Conservation (phyloP, 371 early-diverging fungal genomes). For the Lichtheimia corymbifera region DNA sequence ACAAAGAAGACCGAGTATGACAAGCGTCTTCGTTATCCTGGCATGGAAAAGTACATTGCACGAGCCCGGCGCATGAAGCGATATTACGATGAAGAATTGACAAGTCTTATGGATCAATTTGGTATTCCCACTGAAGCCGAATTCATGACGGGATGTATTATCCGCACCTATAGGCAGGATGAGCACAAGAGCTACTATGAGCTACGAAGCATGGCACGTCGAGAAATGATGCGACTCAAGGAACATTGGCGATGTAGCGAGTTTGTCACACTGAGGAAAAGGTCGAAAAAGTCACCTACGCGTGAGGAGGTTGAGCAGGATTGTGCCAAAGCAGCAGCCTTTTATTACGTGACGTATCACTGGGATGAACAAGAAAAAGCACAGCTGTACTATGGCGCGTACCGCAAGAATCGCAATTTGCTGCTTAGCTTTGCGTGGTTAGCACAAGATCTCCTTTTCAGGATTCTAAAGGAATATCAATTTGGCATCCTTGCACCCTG, state of each 20-base stretch:
- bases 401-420: constrained; percentile 20
- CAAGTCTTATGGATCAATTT: constrained; percentile 58
- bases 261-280: constrained; percentile 10
- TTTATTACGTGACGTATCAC: constrained; percentile 73
- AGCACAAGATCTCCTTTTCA: no score
- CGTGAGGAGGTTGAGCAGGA: constrained; percentile 1
- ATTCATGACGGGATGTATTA: constrained; percentile 35
- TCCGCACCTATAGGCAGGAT: constrained; percentile 26
- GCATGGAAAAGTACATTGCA: constrained; percentile 52
- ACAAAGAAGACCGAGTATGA: constrained; percentile 28
- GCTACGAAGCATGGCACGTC: neutral
- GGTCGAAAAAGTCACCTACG: constrained; percentile 7
- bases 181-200: constrained; percentile 8
- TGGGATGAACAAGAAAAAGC: constrained; percentile 15
- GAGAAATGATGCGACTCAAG: constrained; percentile 1
- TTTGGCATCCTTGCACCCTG: no score
- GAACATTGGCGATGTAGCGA: constrained; percentile 5
- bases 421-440: no score
- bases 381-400: constrained; percentile 16
- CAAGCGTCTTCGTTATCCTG: constrained; percentile 42
- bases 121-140: constrained; percentile 53
- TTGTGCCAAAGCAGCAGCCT: constrained; percentile 66
- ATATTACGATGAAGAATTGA: constrained; percentile 54
- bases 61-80: constrained; percentile 46
- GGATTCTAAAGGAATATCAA: no score